phyloP scores from a whole-genome alignment of 306 rosid genomes.

The Senna siamea region DNA sequence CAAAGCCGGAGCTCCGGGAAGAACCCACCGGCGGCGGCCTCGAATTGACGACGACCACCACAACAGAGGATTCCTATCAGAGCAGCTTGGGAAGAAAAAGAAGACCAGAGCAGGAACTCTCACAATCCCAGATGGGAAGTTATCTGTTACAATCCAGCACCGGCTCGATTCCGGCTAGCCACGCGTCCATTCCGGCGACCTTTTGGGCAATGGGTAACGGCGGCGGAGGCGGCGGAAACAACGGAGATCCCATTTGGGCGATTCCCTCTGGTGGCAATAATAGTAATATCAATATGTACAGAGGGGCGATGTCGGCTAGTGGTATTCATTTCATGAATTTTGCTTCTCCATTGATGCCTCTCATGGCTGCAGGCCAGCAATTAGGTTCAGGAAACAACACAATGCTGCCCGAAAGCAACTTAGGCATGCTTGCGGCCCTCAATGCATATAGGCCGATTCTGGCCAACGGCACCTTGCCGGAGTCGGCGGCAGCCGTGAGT shows the following conservation, averaged over 20 bases:
- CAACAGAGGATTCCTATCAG: conserved; percentile 42
- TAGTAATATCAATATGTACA: conserved; percentile 45
- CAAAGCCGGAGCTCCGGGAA: conserved; percentile 60
- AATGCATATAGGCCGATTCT: conserved; percentile 66
- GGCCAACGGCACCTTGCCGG: conserved; percentile 36
- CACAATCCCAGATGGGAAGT: conserved; percentile 59
- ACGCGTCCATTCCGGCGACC: conserved; percentile 62
- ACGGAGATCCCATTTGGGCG: conserved; percentile 49
- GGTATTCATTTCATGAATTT: conserved; percentile 90
- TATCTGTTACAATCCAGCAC: conserved; percentile 73
- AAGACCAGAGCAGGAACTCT: conserved; percentile 66
- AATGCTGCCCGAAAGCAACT: conserved; percentile 54
- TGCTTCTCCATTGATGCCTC: conserved; percentile 64
- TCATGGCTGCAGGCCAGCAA: conserved; percentile 62
- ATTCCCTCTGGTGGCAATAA: conserved; percentile 34
- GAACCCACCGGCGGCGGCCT: conserved; percentile 39
- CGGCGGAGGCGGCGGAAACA: neutral
- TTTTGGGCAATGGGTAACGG: conserved; percentile 59
- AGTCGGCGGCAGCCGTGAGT: conserved; percentile 37
- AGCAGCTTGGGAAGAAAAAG: conserved; percentile 59
- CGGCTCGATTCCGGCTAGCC: conserved; percentile 72
- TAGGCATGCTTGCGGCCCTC: conserved; percentile 73
- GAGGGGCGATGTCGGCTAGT: conserved; percentile 52
- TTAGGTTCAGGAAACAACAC: conserved; percentile 48
- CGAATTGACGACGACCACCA: conserved; percentile 23